Evolutionary conservation across 306 rosid species (phyloP), one percentile per base, ranked within the genome.

Genomic region (Quercus variabilis): DNA sequence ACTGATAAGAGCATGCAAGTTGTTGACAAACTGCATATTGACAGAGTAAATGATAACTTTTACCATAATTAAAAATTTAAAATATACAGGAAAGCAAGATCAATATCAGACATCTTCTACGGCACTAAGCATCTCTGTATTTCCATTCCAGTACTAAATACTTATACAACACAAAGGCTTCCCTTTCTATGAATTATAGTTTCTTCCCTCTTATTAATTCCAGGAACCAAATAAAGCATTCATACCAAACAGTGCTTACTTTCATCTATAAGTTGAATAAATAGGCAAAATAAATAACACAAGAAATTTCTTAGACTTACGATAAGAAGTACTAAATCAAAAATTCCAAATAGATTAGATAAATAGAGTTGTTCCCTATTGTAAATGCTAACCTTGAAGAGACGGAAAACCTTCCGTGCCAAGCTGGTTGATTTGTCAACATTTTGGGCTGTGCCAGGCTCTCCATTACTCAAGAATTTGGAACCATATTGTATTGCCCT

Each of bases 401-500:
- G 91, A 73, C 99, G 98, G 81, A 96, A 96, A 69, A 96, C 99
- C 81, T 96, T 96, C 76, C 99, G 86, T 23, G 99, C 98, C 90
- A 93, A 85, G 93, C 93, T 92, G 86, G 99, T 96, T 14, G 93
- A 77, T 84, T 90, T 93, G 86, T 96, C 99, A 55, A 96, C 96
- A 80, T 82, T 93, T 82, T 96, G 99, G 58, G 98, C 98, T 0
- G 93, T 86, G 52, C 99, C 99, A 43, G 99, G 89, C 74, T 96
- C 85, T 77, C 99, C 99, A 30, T 96, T 83, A 86, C 99, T 91
- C 88, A 96, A 78, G 86, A 90, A 96, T 73, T 96, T 96, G 63
- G 99, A 96, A 70, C 99, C 99, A 86, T 96, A 96, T 52, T 96
- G 99, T 79, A 96, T 96, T 58, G 97, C 94, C 78, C 99, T 90